Conservation (phyloP, 2,329 filamentous ascomycete species). For the Aspergillus calidoustus region DNA sequence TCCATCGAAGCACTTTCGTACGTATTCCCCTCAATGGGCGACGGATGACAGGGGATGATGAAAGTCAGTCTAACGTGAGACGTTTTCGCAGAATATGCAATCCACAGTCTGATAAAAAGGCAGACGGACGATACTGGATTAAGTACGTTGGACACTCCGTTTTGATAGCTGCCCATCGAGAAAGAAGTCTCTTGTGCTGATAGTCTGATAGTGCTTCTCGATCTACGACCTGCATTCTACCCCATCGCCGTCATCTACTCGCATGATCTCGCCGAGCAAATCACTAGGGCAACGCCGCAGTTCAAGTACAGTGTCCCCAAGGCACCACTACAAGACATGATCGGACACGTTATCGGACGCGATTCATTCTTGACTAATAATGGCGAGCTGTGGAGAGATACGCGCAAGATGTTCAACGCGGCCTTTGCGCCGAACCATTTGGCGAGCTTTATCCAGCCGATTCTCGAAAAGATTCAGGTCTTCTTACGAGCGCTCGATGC, state of each 20-base stretch:
- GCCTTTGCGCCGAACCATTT: not conserved
- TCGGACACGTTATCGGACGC: not conserved
- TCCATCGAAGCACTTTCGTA: not conserved
- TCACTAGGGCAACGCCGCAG: not conserved
- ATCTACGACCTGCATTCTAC: not conserved
- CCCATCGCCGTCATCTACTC: not conserved
- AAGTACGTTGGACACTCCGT: not conserved
- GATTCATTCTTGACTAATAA: not conserved
- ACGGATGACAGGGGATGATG: too few species aligned
- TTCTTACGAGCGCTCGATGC: not conserved
- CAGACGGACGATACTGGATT: not conserved
- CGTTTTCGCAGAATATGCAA: not conserved
- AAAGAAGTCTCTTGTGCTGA: too few species aligned
- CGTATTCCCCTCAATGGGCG: not conserved
- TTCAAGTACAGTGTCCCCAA: not conserved
- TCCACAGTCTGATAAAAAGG: not conserved
- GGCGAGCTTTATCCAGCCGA: not conserved
- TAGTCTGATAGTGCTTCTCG: not conserved
- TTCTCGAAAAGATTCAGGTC: not conserved
- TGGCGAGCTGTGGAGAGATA: not conserved
- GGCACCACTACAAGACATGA: not conserved
- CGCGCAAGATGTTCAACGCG: not conserved
- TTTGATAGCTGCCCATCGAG: too few species aligned
- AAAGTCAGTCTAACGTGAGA: not conserved
- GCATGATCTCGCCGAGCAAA: not conserved